phyloP scores from a whole-genome alignment of 208 protist species.

The Phytomonas sp. region DNA sequence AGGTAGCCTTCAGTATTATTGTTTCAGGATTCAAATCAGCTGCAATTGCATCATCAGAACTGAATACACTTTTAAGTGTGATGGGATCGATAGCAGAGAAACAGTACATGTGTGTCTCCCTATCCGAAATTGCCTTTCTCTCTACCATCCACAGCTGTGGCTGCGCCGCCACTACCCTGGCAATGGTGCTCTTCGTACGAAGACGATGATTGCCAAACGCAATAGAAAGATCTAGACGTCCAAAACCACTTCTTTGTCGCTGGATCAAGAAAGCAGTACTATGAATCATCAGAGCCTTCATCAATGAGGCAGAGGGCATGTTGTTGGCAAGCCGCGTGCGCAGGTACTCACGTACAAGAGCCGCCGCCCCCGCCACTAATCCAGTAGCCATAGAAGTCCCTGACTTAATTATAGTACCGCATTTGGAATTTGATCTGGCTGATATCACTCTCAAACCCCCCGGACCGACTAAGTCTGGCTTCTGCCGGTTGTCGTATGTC shows the following conservation, averaged over 20 bases:
- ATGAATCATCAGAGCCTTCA: constrained; percentile 48
- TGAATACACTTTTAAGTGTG: not conserved
- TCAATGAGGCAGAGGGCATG: constrained; percentile 44
- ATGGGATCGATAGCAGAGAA: constrained; percentile 12
- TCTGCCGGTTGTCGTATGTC: constrained; percentile 71
- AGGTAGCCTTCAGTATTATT: constrained; percentile 37
- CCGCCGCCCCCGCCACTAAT: constrained; percentile 51
- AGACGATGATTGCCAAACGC: not conserved
- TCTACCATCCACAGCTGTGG: constrained; percentile 16
- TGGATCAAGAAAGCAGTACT: constrained; percentile 24
- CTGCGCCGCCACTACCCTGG: not conserved
- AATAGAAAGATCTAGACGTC: constrained; percentile 59
- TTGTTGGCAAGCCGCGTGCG: constrained; percentile 22
- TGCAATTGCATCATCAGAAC: not conserved
- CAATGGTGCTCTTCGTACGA: not conserved
- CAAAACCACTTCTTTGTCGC: constrained; percentile 26
- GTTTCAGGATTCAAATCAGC: constrained; percentile 2
- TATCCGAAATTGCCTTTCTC: constrained; percentile 13
- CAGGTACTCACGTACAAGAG: constrained; percentile 85
- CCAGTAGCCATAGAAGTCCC: constrained; percentile 92
- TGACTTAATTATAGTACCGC: constrained; percentile 20
- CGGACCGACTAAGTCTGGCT: constrained; percentile 78
- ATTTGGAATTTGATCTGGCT: constrained; percentile 24
- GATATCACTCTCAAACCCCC: constrained; percentile 41
- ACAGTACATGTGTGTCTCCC: constrained; percentile 16